phyloP scores from a whole-genome alignment of 768 basidiomycete genomes.

The Megacollybia marginata region DNA sequence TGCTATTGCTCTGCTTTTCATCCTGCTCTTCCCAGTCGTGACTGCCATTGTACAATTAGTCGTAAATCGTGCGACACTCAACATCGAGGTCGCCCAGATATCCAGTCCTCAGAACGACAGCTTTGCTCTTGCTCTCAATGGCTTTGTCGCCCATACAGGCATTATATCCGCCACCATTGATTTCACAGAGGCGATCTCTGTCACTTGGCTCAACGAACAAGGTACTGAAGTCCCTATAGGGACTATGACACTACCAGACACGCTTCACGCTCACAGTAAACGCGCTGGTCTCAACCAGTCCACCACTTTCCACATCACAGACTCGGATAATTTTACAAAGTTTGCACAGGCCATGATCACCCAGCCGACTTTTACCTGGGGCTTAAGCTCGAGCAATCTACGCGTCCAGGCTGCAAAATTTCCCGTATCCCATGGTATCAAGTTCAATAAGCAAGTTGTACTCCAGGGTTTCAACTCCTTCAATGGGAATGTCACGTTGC shows the following conservation, averaged over 20 bases:
- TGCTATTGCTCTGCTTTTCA: slow-evolving; percentile 57
- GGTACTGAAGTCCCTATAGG: slow-evolving; percentile 46
- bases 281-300: slow-evolving; percentile 58
- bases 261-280: slow-evolving; percentile 43
- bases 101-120: slow-evolving; percentile 20
- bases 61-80: slow-evolving; percentile 45
- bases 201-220: slow-evolving; percentile 49
- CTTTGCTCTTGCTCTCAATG: slow-evolving; percentile 38
- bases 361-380: slow-evolving; percentile 61
- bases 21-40: slow-evolving; percentile 62
- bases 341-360: slow-evolving; percentile 64
- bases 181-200: slow-evolving; percentile 50
- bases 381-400: slow-evolving; percentile 46
- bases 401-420: slow-evolving; percentile 61
- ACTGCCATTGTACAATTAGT: slow-evolving; percentile 60
- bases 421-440: slow-evolving; percentile 57
- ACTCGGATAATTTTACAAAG: slow-evolving; percentile 50
- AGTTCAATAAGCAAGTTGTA: slow-evolving; percentile 53
- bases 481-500: slow-evolving; percentile 42
- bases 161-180: slow-evolving; percentile 55
- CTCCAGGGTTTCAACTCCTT: slow-evolving; percentile 62
- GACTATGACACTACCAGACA: slow-evolving; percentile 33
- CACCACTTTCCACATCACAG: slow-evolving; percentile 46
- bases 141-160: slow-evolving; percentile 54
- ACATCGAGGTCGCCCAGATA: not conserved